These are phyloP conservation scores for Fusarium sp. DNA, from an alignment of 2,329 filamentous ascomycete genomes.

Conservation along the genomic window DNA sequence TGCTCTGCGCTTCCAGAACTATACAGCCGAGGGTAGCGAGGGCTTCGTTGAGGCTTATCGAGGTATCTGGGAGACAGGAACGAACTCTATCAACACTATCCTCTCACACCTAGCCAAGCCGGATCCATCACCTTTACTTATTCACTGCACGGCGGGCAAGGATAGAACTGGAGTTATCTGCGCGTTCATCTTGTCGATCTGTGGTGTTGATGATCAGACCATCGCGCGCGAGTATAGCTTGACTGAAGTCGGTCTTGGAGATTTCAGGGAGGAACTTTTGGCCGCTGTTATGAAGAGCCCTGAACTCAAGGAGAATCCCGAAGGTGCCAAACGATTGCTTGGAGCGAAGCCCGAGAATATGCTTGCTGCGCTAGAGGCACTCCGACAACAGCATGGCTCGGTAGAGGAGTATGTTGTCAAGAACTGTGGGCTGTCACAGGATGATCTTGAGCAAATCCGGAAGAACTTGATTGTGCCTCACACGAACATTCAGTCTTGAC, in stretches of 20 bases:
- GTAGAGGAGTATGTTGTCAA: constrained; percentile 74
- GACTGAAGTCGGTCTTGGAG: constrained; percentile 73
- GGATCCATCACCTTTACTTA: constrained; percentile 66
- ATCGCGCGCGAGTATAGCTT: constrained; percentile 80
- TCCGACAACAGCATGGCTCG: constrained; percentile 73
- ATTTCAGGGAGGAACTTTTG: constrained; percentile 67
- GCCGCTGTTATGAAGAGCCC: constrained; percentile 65
- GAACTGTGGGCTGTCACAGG: constrained; percentile 70
- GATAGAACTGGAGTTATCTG: constrained; percentile 81
- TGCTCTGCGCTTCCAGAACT: constrained; percentile 72
- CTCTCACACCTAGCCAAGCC: constrained; percentile 68
- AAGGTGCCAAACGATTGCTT: constrained; percentile 63
- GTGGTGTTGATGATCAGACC: constrained; percentile 70
- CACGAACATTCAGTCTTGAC: constrained; percentile 35
- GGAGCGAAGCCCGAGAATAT: constrained; percentile 64
- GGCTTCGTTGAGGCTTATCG: constrained; percentile 77
- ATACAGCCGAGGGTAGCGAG: constrained; percentile 67
- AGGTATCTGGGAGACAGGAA: constrained; percentile 70
- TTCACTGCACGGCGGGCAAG: constrained; percentile 85
- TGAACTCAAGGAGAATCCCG: constrained; percentile 63
- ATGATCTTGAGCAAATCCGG: constrained; percentile 68
- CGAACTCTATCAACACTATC: constrained; percentile 65
- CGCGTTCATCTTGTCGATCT: constrained; percentile 75
- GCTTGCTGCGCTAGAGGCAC: constrained; percentile 65
- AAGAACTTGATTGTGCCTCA: constrained; percentile 62